Evolutionary conservation across 2,329 filamentous ascomycete species (phyloP).

Genomic region (Pseudogymnoascus sp.): DNA sequence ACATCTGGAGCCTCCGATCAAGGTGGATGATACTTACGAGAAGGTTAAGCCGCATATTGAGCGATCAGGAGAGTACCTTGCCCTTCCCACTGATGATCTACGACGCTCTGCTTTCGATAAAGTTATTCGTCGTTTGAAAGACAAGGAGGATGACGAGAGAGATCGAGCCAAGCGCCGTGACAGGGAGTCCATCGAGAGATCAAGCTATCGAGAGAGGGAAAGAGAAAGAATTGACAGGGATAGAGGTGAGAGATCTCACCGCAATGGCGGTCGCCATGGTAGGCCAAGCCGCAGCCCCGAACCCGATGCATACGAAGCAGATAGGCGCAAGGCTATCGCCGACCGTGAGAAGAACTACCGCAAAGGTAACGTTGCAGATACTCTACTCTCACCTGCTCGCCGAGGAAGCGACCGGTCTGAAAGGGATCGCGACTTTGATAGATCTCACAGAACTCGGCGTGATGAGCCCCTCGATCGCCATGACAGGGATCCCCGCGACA

Average conservation of each 20-base stretch:
- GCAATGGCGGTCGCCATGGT: constrained; percentile 45
- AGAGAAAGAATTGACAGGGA: constrained; percentile 49
- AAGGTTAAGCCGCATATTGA: constrained; percentile 73
- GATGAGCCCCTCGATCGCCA: constrained; percentile 60
- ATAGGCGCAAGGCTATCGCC: constrained; percentile 85
- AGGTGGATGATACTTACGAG: constrained; percentile 76
- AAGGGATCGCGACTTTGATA: constrained; percentile 35
- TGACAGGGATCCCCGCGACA: constrained; percentile 56
- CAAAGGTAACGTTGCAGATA: constrained; percentile 65
- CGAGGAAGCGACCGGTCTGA: constrained; percentile 31
- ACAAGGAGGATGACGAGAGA: constrained; percentile 81
- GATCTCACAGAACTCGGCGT: constrained; percentile 43
- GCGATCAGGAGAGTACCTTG: constrained; percentile 75
- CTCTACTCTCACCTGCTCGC: constrained; percentile 39
- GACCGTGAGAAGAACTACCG: constrained; percentile 91
- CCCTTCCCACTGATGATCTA: constrained; percentile 72
- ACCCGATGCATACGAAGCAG: constrained; percentile 87
- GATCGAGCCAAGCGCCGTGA: constrained; percentile 53
- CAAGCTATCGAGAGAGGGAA: constrained; percentile 38
- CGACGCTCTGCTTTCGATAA: constrained; percentile 85
- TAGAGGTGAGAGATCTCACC: constrained; percentile 56
- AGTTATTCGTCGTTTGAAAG: constrained; percentile 78
- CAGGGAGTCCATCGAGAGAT: constrained; percentile 39
- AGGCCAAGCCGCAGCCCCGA: constrained; percentile 83
- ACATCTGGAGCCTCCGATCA: constrained; percentile 77